Percentiles rank a stretch among this genome's conserved stretches.
Evolutionary conservation across 371 early-diverging fungal species (phyloP).

Genomic region (Fennellomyces sp.): DNA sequence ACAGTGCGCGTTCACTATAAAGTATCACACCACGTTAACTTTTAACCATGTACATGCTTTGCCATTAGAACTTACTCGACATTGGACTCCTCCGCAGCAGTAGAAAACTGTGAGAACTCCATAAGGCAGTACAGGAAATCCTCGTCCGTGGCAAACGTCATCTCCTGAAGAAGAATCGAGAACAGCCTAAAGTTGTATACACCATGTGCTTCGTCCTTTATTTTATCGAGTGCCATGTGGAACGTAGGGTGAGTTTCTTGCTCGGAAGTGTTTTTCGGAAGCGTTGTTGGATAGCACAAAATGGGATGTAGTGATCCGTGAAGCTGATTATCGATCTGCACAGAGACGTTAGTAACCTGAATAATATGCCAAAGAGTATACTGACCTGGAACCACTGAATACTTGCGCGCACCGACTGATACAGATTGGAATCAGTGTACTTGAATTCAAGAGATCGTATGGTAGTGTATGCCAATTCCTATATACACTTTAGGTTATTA

Average conservation of each 20-base stretch:
- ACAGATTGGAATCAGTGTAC: constrained; percentile 69
- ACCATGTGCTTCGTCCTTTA: constrained; percentile 84
- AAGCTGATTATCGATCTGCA: constrained; percentile 85
- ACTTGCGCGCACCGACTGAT: constrained; percentile 62
- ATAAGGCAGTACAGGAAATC: constrained; percentile 76
- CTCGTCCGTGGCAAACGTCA: constrained; percentile 87
- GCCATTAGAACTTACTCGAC: constrained; percentile 16
- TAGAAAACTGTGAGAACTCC: constrained; percentile 74
- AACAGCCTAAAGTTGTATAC: constrained; percentile 84
- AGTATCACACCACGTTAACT: neutral
- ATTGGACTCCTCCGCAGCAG: constrained; percentile 20
- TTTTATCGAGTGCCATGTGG: constrained; percentile 60
- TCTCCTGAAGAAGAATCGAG: constrained; percentile 81
- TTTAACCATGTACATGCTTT: neutral
- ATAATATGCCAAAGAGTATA: neutral
- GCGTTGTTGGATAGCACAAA: constrained; percentile 79
- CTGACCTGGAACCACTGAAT: constrained; percentile 76
- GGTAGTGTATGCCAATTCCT: constrained; percentile 81
- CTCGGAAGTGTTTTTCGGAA: constrained; percentile 60
- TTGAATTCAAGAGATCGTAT: constrained; percentile 67
- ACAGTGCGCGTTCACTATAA: constrained; percentile 31
- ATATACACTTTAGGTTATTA: neutral
- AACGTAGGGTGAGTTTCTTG: constrained; percentile 53
- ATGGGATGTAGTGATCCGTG: constrained; percentile 78
- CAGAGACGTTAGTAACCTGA: no score